Percentiles rank a stretch among this genome's conserved stretches.
These are phyloP conservation scores for Cenchrus purpureus DNA, from an alignment of 176 grass and related monocot genomes.

Conservation along the genomic window DNA sequence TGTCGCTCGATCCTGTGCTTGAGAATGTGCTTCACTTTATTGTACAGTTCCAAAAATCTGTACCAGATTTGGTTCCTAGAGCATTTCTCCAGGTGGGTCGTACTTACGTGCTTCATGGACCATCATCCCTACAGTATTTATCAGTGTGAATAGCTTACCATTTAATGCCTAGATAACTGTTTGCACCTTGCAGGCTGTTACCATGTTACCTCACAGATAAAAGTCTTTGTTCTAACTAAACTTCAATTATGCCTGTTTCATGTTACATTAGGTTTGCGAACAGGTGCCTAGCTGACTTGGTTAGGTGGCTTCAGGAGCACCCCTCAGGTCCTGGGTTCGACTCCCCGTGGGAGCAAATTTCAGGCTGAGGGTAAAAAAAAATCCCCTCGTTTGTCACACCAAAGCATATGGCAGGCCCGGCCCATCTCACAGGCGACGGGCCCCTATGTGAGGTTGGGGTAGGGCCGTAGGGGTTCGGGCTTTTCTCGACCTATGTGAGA, in stretches of 20 bases:
- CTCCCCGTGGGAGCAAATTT: no score
- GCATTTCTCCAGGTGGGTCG: slow-evolving; percentile 84
- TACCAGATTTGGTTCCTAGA: slow-evolving; percentile 90
- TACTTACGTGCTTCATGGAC: slow-evolving; percentile 16
- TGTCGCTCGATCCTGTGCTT: slow-evolving; percentile 63
- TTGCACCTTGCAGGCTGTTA: background rate
- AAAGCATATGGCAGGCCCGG: no score
- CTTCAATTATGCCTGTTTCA: slow-evolving; percentile 10
- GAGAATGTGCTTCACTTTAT: slow-evolving; percentile 81
- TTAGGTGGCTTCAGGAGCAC: no score
- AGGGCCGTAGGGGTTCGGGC: no score
- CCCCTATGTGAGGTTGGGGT: no score
- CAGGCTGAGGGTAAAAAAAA: no score
- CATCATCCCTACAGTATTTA: background rate
- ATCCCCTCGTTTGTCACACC: no score
- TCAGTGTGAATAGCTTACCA: background rate
- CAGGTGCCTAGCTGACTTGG: no score
- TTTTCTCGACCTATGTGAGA: no score
- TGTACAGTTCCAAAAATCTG: slow-evolving; percentile 83
- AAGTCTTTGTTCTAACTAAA: background rate
- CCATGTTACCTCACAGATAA: background rate
- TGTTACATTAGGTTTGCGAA: background rate
- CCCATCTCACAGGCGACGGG: no score
- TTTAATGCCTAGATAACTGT: background rate
- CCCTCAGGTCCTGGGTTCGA: no score